Percentiles rank a stretch among this genome's conserved stretches.
Evolutionary conservation across 1,284 basidiomycete species (phyloP).

Genomic region (Fomitopsis pinicola): DNA sequence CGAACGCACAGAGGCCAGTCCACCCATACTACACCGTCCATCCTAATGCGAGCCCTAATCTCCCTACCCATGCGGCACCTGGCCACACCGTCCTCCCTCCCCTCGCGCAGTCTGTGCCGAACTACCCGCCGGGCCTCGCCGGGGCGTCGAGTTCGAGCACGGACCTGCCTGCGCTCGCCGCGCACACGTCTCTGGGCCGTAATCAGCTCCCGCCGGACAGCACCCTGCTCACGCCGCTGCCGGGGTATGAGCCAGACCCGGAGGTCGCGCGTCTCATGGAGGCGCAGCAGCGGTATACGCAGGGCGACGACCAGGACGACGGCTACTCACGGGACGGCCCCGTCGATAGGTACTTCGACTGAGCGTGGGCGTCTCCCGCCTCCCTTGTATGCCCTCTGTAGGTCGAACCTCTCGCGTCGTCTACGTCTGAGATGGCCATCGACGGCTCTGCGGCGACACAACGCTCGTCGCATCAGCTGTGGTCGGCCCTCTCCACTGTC

Average conservation of each 20-base stretch:
- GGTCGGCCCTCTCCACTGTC: neutral
- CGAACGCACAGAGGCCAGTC: conserved; percentile 6
- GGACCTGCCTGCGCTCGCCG: conserved; percentile 15
- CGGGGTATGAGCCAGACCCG: conserved; percentile 33
- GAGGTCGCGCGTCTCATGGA: conserved; percentile 12
- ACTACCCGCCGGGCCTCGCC: conserved; percentile 9
- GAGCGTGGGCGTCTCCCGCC: neutral
- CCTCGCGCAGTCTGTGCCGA: conserved; percentile 9
- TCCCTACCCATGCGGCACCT: neutral
- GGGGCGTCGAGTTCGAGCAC: conserved; percentile 2
- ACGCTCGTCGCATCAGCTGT: neutral
- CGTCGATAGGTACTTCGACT: conserved; percentile 3
- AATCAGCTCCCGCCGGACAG: conserved; percentile 41
- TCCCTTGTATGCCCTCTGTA: neutral
- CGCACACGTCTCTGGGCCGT: conserved; percentile 25
- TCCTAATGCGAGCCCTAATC: neutral
- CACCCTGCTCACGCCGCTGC: conserved; percentile 46
- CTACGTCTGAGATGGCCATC: neutral
- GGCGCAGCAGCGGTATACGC: neutral
- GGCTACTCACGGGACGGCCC: neutral
- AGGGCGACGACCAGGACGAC: neutral
- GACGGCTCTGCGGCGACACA: neutral
- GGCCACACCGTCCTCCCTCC: conserved; percentile 3
- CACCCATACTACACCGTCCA: conserved; percentile 16
- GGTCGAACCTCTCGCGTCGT: neutral